phyloP scores from a whole-genome alignment of 192 early-diverging fungal species.

The Diversispora epigaea region DNA sequence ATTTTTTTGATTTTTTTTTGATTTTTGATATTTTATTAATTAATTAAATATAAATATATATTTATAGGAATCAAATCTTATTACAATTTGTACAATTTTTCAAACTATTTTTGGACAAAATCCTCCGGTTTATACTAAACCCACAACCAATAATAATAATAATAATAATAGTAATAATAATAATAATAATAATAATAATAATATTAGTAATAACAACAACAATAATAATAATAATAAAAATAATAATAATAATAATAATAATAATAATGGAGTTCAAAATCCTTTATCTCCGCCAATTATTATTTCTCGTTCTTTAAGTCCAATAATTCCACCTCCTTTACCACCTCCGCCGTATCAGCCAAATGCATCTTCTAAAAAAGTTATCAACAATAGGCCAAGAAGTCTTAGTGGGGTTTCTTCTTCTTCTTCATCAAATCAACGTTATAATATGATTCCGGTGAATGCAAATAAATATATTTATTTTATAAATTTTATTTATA shows the following conservation, averaged over 20 bases:
- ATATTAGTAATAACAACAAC: too few relatives aligned
- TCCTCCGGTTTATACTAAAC: constrained; percentile 74
- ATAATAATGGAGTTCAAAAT: not conserved
- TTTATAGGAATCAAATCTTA: constrained; percentile 43
- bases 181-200: too few relatives aligned
- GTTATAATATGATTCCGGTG: constrained; percentile 2
- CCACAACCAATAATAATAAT: constrained; percentile 29
- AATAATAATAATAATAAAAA: not conserved
- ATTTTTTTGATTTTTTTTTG: constrained; percentile 37
- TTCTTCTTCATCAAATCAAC: not conserved
- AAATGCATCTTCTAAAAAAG: constrained; percentile 13
- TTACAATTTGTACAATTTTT: constrained; percentile 60
- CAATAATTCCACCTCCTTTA: constrained; percentile 34
- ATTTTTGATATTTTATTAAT: constrained; percentile 40
- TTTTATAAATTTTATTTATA: too few relatives aligned
- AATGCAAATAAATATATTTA: not conserved
- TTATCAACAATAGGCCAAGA: constrained; percentile 1
- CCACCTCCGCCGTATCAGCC: constrained; percentile 24
- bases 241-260: too few relatives aligned
- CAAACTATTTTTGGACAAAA: constrained; percentile 72
- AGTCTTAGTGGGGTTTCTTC: constrained; percentile 1
- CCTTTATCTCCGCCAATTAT: constrained; percentile 37
- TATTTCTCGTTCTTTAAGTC: constrained; percentile 33
- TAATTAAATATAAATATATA: not conserved
- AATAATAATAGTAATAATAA: too few relatives aligned